phyloP scores from a whole-genome alignment of 441 rosid genomes.

The Codiaeum variegatum region DNA sequence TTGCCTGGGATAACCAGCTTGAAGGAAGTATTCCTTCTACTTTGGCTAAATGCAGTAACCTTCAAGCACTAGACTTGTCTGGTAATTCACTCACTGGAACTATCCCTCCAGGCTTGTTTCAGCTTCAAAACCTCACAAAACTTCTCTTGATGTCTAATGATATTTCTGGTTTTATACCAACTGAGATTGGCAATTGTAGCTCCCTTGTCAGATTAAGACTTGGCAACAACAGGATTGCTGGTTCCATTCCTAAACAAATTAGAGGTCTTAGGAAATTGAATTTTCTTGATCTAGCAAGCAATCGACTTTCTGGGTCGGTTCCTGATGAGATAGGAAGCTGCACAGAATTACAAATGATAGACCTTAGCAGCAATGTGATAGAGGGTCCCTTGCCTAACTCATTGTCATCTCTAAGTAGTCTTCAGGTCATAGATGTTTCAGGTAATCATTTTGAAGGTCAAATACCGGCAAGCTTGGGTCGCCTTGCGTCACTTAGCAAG shows the following conservation, averaged over 20 bases:
- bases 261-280: constrained; percentile 59
- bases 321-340: constrained; percentile 78
- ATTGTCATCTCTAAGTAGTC: constrained; percentile 60
- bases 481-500: constrained; percentile 63
- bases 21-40: constrained; percentile 88
- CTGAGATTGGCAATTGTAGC: constrained; percentile 72
- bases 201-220: constrained; percentile 78
- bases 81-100: constrained; percentile 76
- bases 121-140: constrained; percentile 76
- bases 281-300: constrained; percentile 77
- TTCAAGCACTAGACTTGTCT: constrained; percentile 89
- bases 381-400: constrained; percentile 60
- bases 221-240: constrained; percentile 65
- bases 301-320: constrained; percentile 60
- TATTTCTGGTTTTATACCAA: constrained; percentile 71
- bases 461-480: constrained; percentile 71
- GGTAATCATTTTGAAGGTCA: constrained; percentile 50
- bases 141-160: constrained; percentile 77
- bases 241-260: constrained; percentile 64
- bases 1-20: constrained; percentile 91
- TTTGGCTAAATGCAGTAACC: constrained; percentile 57
- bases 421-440: constrained; percentile 80
- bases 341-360: constrained; percentile 74
- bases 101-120: constrained; percentile 75
- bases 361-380: constrained; percentile 75